Base-by-base conservation (phyloP, 768 basidiomycete genomes). In the Mycena sanguinolenta region DNA sequence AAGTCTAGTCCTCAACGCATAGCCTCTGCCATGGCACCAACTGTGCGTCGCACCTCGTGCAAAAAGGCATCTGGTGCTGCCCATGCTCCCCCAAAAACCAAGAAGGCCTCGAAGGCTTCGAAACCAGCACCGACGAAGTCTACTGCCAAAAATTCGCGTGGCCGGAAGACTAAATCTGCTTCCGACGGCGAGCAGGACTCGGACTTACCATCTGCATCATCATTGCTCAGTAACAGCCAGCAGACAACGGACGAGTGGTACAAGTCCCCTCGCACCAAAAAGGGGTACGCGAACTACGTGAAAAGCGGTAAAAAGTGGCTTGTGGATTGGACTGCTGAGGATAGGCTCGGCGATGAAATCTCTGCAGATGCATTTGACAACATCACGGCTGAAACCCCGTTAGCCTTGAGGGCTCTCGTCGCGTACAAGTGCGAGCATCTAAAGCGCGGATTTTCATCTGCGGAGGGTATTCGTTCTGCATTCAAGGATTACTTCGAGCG, bases 361-460 rank as follows among this genome's bases (percentile, higher is more conserved):
- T 65, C 53, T 6, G 46, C 17, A 16, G 49, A 53, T 21, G 71
- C 69, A 21, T 73, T 76, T 30, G 74, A 76, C n/a, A 44, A 34
- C 6, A 73, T 75, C n/a, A 58, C 50, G 6, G 72, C 23, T 19
- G 17, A 71, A 30, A 73, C 69, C 8, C 74, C 72, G 5, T 46
- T 70, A 1, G 73, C 73, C 13, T 57, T 75, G 50, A 30, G 74
- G 30, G 66, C 73, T 16, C 63, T 73, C 16, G 71, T 64, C 28
- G 72, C 74, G 9, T 75, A 72, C 62, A 75, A 75, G 46, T 75
- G 74, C 44, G 69, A 75, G 27, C 74, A 75, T 61, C 57, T 68
- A 34, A 67, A 61, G 38, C 46, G 49, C 12, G 63, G 71, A 39
- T 75, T 74, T 59, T 61, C 69, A 2, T 73, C 66, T 8, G 74